Evolutionary conservation across 148 eudicot genomes (phyloP), one percentile per base, ranked within the genome.

Genomic region (Chenopodium berlandieri): DNA sequence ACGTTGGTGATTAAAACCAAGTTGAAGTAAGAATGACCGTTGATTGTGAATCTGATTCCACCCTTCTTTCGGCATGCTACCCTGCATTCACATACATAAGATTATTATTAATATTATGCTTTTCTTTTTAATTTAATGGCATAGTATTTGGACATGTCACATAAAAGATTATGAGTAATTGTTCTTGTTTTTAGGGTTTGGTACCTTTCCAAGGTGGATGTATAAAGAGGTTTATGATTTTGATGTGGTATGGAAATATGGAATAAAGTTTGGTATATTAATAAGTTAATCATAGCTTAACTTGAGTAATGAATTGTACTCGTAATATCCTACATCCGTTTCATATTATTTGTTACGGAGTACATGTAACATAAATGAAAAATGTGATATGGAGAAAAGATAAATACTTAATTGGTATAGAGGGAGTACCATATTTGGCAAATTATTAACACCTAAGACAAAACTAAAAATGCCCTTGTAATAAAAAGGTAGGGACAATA

Each of bases 11-110:
- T 89, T 4, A 92, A 80, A 9, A 92, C 97, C 56, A 92, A 70
- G 83, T 92, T 92, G 91, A 92, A 92, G 91, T 90, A 92, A 0
- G 97, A 92, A 81, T 92, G 97, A 1, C 97, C 97, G 71, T 92
- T 92, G 75, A 92, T 86, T 20, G 97, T 91, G 89, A 91, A 92
- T 81, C 94, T 81, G 14, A 92, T 90, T 65, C 94, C 97, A 44
- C 97, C 97, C 70, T 75, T 90, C 84, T 91, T 90, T n/a, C 52
- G 73, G 81, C 97, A 92, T 25, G 94, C 82, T 48, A 91, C 94
- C 86, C 97, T 92, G 83, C 79, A 84, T 12, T 47, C 73, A 47
- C 17, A 1, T 7, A 25, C 78, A 78, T 10, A 50, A 8, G 64
- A 77, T 82, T 17, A 82, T 14, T 34, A 19, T 58, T 40, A 5